Percentiles rank a stretch among this genome's conserved stretches.
Conservation (phyloP, 306 rosid species). For the Malus orientalis region DNA sequence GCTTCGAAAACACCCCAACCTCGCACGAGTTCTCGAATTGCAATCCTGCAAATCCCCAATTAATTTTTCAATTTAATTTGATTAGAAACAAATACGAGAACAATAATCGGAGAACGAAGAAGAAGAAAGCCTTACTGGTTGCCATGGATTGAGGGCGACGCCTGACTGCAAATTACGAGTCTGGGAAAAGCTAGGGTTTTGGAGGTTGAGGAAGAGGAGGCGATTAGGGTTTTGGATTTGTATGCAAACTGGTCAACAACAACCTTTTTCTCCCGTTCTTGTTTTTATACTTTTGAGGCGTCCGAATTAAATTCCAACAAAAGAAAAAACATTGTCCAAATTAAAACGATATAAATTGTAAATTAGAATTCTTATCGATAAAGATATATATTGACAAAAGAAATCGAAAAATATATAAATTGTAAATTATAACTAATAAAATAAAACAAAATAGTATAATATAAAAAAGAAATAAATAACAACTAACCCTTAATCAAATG, state of each 20-base stretch:
- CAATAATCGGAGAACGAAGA: not conserved
- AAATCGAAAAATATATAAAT: too few relatives aligned
- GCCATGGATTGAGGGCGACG: conserved; percentile 1
- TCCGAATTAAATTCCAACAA: not conserved
- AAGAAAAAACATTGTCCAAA: too few relatives aligned
- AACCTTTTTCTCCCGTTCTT: not conserved
- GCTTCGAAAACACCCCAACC: conserved; percentile 91
- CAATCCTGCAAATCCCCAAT: conserved; percentile 41
- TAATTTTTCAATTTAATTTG: not conserved
- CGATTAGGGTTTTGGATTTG: not conserved
- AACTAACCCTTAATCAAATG: too few relatives aligned
- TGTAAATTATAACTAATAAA: too few relatives aligned
- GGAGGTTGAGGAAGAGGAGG: not conserved
- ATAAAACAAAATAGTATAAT: too few relatives aligned
- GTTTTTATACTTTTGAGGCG: not conserved
- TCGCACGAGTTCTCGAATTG: conserved; percentile 92
- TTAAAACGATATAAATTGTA: too few relatives aligned
- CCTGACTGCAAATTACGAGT: not conserved
- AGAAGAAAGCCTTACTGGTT: not conserved
- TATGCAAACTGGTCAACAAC: not conserved
- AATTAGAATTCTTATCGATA: too few relatives aligned
- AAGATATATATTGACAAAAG: too few relatives aligned
- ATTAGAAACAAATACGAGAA: not conserved
- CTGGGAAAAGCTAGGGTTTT: not conserved
- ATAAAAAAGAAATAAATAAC: too few relatives aligned